Conservation (phyloP, 2,329 filamentous ascomycete species). For the Rutstroemia sydowiana region DNA sequence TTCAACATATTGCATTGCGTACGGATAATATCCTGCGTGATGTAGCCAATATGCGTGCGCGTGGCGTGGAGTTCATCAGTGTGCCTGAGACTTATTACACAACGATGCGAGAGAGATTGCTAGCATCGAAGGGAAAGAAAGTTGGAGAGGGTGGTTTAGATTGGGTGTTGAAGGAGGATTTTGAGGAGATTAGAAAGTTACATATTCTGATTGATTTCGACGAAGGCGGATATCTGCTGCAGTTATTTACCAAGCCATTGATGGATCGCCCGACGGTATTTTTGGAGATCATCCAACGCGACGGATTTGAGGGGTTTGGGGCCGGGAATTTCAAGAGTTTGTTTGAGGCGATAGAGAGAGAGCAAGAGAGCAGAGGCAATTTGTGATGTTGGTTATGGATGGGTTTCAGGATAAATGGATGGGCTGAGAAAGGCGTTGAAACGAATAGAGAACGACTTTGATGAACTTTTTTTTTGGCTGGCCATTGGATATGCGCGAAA, state of each 20-base stretch:
- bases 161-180: slow-evolving; percentile 69
- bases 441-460: background rate
- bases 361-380: slow-evolving; percentile 82
- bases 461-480: too few species aligned
- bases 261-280: slow-evolving; percentile 95
- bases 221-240: slow-evolving; percentile 75
- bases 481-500: too few species aligned
- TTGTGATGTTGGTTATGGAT: slow-evolving; percentile 41
- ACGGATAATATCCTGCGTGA: slow-evolving; percentile 72
- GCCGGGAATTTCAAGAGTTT: slow-evolving; percentile 93
- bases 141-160: slow-evolving; percentile 11
- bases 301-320: slow-evolving; percentile 86
- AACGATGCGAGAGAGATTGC: slow-evolving; percentile 65
- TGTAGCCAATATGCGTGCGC: slow-evolving; percentile 71
- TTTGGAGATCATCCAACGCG: slow-evolving; percentile 89
- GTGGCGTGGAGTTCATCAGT: slow-evolving; percentile 87
- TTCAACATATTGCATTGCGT: slow-evolving; percentile 87
- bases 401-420: background rate
- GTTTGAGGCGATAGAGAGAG: slow-evolving; percentile 91
- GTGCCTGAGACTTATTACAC: slow-evolving; percentile 85
- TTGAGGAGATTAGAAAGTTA: slow-evolving; percentile 66
- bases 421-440: background rate
- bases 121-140: slow-evolving; percentile 44
- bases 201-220: slow-evolving; percentile 95
- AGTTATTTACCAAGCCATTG: slow-evolving; percentile 76